Evolutionary conservation across 768 basidiomycete genomes (phyloP), one percentile per base, ranked within the genome.

Genomic region (Suillus alpinus): DNA sequence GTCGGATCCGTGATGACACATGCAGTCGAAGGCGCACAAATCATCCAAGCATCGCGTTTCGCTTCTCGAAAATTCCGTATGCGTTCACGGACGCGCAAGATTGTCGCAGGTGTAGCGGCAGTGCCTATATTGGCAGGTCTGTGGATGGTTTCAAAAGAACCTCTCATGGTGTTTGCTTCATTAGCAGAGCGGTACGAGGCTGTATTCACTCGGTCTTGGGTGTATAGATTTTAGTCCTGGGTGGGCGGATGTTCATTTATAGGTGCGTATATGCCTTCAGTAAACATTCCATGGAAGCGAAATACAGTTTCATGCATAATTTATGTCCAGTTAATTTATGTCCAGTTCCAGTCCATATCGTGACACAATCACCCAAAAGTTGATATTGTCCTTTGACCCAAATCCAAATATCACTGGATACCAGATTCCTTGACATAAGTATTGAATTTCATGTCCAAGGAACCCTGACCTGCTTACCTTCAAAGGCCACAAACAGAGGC

Each of bases 51-150:
- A 23, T 80, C 77, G 1, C 85, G 82, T 74, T 57, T 79, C n/a
- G 73, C 73, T 41, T 47, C 60, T 71, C 26, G 72, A 67, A 50
- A 53, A 58, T 32, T 53, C 47, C 46, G 57, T 55, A 63, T 63
- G 31, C 55, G 67, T 47, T 58, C 62, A 13, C 58, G 56, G 58
- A 69, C 66, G 40, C 73, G 70, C 6, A 71, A 67, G 10, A 59
- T 78, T 14, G 66, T 77, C 0, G 65, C 77, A 0, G 76, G 73
- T 3, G 75, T 74, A 4, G 62, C 78, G 8, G 78, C 77, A 12
- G 41, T 85, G 6, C 86, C 87, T 10, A 80, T 86, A 4, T 66
- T 89, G 13, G 67, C 80, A 1, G 91, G 91, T 0, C 65, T 90
- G 10, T 81, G 75, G 63, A 68, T 76, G 3, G 62, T 91, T 58